These are phyloP conservation scores for Coleophoma cylindrospora DNA, from an alignment of 2,329 filamentous ascomycete genomes.

Conservation along the genomic window DNA sequence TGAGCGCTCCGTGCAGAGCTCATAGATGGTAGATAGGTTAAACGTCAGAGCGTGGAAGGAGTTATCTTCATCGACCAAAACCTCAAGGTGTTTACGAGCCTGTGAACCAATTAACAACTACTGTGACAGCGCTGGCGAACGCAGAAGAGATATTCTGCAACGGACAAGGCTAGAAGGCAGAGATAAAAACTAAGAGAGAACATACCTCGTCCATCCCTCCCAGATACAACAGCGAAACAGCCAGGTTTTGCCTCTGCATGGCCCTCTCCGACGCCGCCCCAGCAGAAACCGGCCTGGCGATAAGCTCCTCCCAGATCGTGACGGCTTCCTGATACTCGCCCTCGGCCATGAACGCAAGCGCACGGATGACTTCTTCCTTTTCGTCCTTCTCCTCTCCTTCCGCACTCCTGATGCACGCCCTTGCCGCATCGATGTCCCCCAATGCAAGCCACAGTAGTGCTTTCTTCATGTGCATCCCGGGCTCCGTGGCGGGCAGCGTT, in stretches of 20 bases:
- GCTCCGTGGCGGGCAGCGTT: conserved; percentile 36
- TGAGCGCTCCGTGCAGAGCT: conserved; percentile 78
- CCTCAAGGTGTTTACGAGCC: conserved; percentile 63
- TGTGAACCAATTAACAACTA: conserved; percentile 25
- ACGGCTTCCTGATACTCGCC: conserved; percentile 64
- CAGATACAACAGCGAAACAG: conserved; percentile 78
- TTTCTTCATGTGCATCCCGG: conserved; percentile 36
- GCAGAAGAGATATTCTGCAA: not conserved
- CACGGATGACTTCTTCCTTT: conserved; percentile 46
- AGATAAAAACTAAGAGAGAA: conserved; percentile 2
- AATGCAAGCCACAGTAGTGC: conserved; percentile 73
- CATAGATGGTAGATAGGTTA: conserved; percentile 87
- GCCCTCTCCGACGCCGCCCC: conserved; percentile 43
- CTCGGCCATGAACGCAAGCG: conserved; percentile 74
- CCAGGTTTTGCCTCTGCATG: conserved; percentile 76
- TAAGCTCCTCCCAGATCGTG: conserved; percentile 51
- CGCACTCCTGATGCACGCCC: conserved; percentile 39
- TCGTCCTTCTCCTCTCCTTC: conserved; percentile 21
- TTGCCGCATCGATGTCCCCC: conserved; percentile 69
- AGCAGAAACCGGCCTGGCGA: conserved; percentile 24
- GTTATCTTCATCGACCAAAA: conserved; percentile 54
- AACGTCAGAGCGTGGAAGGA: conserved; percentile 79
- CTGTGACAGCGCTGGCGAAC: not conserved
- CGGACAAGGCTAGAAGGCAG: not conserved
- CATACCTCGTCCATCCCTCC: conserved; percentile 68